A percentile compares a stretch with the other conserved stretches of the same genome.
phyloP scores from a whole-genome alignment of 2,329 filamentous ascomycete species.

The Myriangium duriaei region DNA sequence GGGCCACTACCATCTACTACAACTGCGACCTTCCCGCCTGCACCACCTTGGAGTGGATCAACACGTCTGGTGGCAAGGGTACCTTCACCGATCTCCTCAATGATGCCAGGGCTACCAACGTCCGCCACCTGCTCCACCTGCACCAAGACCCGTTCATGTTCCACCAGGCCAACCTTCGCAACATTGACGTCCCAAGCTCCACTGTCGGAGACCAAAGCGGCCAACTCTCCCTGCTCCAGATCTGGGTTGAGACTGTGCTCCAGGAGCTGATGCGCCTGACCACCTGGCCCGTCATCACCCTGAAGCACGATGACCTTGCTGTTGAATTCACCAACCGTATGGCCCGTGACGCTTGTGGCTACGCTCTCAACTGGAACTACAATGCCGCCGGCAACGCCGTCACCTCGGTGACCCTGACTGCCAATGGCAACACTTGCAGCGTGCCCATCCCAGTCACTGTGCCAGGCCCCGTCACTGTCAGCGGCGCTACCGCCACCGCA shows the following conservation, averaged over 20 bases:
- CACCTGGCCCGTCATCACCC: slow-evolving; percentile 41
- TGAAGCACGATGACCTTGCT: slow-evolving; percentile 45
- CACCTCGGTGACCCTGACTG: slow-evolving; percentile 38
- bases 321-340: slow-evolving; percentile 40
- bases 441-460: slow-evolving; percentile 44
- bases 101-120: slow-evolving; percentile 40
- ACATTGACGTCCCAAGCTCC: slow-evolving; percentile 34
- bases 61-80: slow-evolving; percentile 44
- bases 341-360: slow-evolving; percentile 41
- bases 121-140: slow-evolving; percentile 44
- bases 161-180: slow-evolving; percentile 49
- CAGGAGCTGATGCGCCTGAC: slow-evolving; percentile 43
- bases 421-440: slow-evolving; percentile 38
- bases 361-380: slow-evolving; percentile 36
- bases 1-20: slow-evolving; percentile 52
- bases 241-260: slow-evolving; percentile 43
- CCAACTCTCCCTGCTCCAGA: slow-evolving; percentile 42
- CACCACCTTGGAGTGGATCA: slow-evolving; percentile 48
- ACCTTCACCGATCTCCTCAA: slow-evolving; percentile 40
- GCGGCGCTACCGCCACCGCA: slow-evolving; percentile 24
- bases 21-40: slow-evolving; percentile 48
- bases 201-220: slow-evolving; percentile 37
- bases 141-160: slow-evolving; percentile 49
- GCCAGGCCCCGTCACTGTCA: slow-evolving; percentile 32
- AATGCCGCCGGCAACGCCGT: slow-evolving; percentile 33